phyloP scores from a whole-genome alignment of 139 green algal species.

The Medakamo hakoo region DNA sequence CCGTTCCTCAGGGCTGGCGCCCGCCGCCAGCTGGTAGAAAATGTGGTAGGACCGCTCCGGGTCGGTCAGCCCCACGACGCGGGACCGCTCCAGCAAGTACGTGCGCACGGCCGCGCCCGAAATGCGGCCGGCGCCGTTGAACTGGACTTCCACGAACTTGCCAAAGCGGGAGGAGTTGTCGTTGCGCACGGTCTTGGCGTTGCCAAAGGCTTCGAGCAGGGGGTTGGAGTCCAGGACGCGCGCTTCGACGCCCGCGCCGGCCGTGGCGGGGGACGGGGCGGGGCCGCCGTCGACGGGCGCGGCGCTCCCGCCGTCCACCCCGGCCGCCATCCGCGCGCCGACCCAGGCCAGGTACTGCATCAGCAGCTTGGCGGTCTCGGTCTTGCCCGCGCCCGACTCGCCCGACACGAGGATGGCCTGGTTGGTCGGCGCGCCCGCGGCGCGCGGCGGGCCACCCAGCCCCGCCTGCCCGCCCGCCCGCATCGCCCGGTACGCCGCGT shows the following conservation, averaged over 20 bases:
- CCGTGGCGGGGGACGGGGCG: constrained; percentile 40
- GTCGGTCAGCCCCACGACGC: constrained; percentile 81
- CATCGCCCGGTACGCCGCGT: constrained; percentile 75
- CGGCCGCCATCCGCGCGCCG: constrained; percentile 22
- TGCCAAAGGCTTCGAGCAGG: constrained; percentile 96
- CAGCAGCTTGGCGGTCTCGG: constrained; percentile 97
- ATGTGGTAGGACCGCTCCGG: constrained; percentile 97
- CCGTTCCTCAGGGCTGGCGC: constrained; percentile 53
- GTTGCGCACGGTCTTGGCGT: constrained; percentile 96
- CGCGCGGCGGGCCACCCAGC: no score
- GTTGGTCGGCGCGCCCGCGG: no score
- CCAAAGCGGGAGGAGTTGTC: constrained; percentile 97
- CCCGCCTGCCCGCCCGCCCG: constrained; percentile 42
- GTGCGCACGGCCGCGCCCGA: constrained; percentile 76
- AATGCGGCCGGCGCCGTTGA: constrained; percentile 68
- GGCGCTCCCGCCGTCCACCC: constrained; percentile 9
- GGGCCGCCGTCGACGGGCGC: constrained; percentile 31
- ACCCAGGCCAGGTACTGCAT: constrained; percentile 89
- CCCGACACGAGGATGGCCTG: constrained; percentile 87
- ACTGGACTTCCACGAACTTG: constrained; percentile 99
- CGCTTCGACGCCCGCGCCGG: neutral
- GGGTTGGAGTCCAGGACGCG: constrained; percentile 93
- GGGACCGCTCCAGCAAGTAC: constrained; percentile 92
- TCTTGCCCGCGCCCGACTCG: constrained; percentile 97
- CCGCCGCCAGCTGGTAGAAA: constrained; percentile 98